Evolutionary conservation across 192 early-diverging fungal species (phyloP).

Genomic region (Coemansia aciculifera): DNA sequence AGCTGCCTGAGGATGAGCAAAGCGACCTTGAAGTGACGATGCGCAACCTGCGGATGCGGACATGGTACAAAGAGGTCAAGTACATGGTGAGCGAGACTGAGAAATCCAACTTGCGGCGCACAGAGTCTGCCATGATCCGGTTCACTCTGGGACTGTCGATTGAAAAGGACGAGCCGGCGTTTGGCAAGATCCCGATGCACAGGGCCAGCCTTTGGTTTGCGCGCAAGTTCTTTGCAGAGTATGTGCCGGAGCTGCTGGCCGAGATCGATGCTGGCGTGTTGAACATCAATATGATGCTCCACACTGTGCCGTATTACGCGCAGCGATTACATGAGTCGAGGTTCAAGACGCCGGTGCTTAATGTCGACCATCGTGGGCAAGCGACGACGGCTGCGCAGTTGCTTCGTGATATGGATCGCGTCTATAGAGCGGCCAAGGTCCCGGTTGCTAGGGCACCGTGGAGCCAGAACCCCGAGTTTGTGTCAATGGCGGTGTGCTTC

Average conservation of each 20-base stretch:
- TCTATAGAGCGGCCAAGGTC: slow-evolving; percentile 11
- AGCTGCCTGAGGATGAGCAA: not conserved
- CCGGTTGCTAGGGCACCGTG: not conserved
- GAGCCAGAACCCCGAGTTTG: not conserved
- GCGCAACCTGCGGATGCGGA: not conserved
- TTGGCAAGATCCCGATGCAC: not conserved
- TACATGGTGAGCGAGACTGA: not conserved
- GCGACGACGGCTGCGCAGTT: slow-evolving; percentile 13
- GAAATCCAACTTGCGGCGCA: not conserved
- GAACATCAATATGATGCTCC: slow-evolving; percentile 6
- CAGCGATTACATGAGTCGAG: slow-evolving; percentile 39
- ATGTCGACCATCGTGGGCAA: slow-evolving; percentile 44
- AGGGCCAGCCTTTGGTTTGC: not conserved
- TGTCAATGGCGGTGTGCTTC: slow-evolving; percentile 10
- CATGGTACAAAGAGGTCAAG: not conserved
- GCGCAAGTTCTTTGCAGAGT: slow-evolving; percentile 22
- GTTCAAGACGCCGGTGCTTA: slow-evolving; percentile 17
- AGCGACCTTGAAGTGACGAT: not conserved
- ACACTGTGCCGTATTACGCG: slow-evolving; percentile 35
- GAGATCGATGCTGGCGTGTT: slow-evolving; percentile 10
- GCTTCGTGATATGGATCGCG: slow-evolving; percentile 24
- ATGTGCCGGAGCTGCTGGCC: slow-evolving; percentile 36
- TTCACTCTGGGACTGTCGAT: not conserved
- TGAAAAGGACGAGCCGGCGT: not conserved
- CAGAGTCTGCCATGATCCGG: not conserved